Evolutionary conservation across 176 grass and related monocot species (phyloP), one percentile per base, ranked within the genome.

Genomic region (Ananas comosus): DNA sequence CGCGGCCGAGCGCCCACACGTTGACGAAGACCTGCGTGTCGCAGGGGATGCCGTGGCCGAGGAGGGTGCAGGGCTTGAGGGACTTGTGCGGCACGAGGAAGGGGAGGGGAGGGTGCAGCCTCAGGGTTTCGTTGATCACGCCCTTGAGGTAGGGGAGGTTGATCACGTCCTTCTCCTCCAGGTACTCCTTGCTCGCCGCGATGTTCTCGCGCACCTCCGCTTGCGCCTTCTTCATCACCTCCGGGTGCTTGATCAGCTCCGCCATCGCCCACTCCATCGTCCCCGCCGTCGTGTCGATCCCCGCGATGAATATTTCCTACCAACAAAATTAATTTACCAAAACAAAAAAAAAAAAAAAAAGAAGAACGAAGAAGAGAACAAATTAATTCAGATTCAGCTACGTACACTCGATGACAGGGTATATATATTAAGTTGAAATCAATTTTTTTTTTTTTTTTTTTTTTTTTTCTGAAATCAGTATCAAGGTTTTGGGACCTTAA

Each of bases 1-100:
- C 77, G 42, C 77, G 63, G 61, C 21, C 77, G 64, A 79, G 70
- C 50, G 52, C 23, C 77, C 77, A 79, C 14, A 69, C 68, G 52
- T 79, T 79, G 13, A 79, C 48, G 3, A 79, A 79, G 25, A 79
- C 8, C 21, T 70, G 67, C 7, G 67, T 50, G 10, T 70, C 67
- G 13, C 50, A 47, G n/a, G 67, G 67, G 11, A 70, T n/a, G 51
- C 10, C 16, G 51, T 70, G 51, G 29, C 51, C 51, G 14, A 70
- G 67, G 28, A 70, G n/a, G 10, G 28, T 70, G 29, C 67, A 70
- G 47, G 67, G 12, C 29, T 70, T 24, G 67, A 70, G 67, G 14
- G 67, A 48, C 28, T 70, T 70, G 67, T 70, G 67, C 3, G 53
- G 53, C 16, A 58, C 53, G 13, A 58, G 17, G 12, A 58, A 58